Base-by-base conservation (phyloP, 352 stramenopile species). In the Phytopythium vexans region DNA sequence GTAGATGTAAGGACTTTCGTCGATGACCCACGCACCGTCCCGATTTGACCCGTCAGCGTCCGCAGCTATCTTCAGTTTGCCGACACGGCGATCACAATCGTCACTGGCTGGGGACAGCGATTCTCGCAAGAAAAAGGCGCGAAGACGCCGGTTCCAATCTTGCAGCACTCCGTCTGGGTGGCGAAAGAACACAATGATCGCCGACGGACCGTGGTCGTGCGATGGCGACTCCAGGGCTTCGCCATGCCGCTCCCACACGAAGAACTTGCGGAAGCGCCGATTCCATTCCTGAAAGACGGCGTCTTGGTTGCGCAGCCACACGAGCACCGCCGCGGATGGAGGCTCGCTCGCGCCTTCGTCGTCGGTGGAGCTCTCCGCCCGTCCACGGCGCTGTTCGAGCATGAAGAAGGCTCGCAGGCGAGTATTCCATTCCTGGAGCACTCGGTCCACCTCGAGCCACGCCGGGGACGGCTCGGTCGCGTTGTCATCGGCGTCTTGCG, bases 361-460 rank as follows among this genome's bases (percentile, higher is more conserved):
- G 9, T 41, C 9, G 37, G 37, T 9, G 14, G 9, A 9, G 37
- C 37, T 41, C 39, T 8, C 12, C 39, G 39, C 7, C 39, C 21
- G 39, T 1, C 39, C 39, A 4, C 39, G 39, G 39, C 11, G 39
- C 11, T 43, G 12, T 6, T 49, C 43, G 8, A 49, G 43, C 27
- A 37, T 21, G 43, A 49, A 49, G 43, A 49, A 49, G 43, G 43
- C 43, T 9, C 27, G 43, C 27, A 49, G 43, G 21, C 43, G 43
- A 4, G 15, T 8, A 21, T 49, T 49, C 43, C 43, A 49, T 21
- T 49, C 16, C 27, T 49, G 43, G 21, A 49, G 43, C 43, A 49
- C 43, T 21, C 43, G 43, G 27, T 49, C 43, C 43, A 49, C 21
- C 8, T 49, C 43, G 4, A 21, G 43, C 43, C 43, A 49, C 16